Evolutionary conservation across 2,329 filamentous ascomycete genomes (phyloP), one percentile per base, ranked within the genome.

Genomic region (Xylaria hypoxylon): DNA sequence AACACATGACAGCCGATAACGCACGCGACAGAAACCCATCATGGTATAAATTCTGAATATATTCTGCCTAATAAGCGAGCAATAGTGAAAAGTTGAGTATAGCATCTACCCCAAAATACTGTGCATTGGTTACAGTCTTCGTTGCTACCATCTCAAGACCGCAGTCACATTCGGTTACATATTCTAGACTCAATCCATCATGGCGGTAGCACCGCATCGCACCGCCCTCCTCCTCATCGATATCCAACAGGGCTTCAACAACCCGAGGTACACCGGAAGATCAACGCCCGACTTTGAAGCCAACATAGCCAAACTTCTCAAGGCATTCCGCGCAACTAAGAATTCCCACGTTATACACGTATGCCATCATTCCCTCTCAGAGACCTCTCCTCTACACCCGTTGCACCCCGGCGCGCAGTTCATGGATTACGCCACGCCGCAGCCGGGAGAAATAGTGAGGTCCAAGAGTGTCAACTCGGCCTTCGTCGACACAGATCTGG

Each of bases 211-310:
- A 58, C 31, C 45, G 1, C 35, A 42, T 24, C 48, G 33, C 38
- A 64, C 35, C 17, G 81, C 80, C 5, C 76, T 85, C 38, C 76
- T 85, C 58, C 72, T 85, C 11, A 82, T 85, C 59, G 83, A 85
- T 73, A 80, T 82, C 44, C 83, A 85, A 73, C 71, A 77, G 26
- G 82, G 72, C 50, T 82, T 85, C 72, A 73, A 68, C 17, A 74
- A 81, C 40, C 75, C 73, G 11, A 77, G 77, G 2, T 73, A 79
- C 10, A 70, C 74, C 5, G 69, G 74, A 8, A 80, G 82, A 50
- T 83, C 81, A 60, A 85, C 82, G 55, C 81, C 81, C 2, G 56
- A 70, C 19, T 83, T 82, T 51, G 81, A 85, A 70, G 51, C 66
- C 11, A 85, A 84, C 68, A 71, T 82, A 45, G 60, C 73, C n/a